Base-by-base conservation (phyloP, 176 grass and related monocot genomes). In the Lolium rigidum region DNA sequence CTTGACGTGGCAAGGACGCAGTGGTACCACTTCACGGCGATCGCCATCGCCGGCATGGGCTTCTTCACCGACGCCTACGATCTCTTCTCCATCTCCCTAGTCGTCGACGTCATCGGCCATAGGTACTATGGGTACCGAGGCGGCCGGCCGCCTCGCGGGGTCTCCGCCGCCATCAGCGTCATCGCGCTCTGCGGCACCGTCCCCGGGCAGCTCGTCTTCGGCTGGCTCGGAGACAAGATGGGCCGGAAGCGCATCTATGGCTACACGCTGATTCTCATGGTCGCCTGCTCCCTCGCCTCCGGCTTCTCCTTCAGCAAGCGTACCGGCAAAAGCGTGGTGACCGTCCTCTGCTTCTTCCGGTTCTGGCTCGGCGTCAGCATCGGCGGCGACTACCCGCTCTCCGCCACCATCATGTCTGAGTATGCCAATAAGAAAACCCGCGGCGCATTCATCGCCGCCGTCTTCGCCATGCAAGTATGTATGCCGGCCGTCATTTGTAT, bases 331-430 rank as follows among this genome's bases (percentile, higher is more conserved):
- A 84, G 83, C 10, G 85, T 98, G 75, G 84, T 98, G 18, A 56
- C 65, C 9, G 90, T 91, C 4, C 92, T 98, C 24, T 98, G 95
- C 87, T 98, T 98, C 92, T 97, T 97, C 83, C 87, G 95, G 0
- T 98, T 98, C 89, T 98, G 93, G 95, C 92, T 98, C 1, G 95
- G 95, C 9, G 82, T 98, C 38, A 89, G 93, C 63, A 90, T 98
- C 56, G 91, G 95, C 44, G 95, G 95, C 13, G 93, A 98, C 76
- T 95, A 98, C 85, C 95, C 95, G n/a, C 85, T 98, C 0, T 97
- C 92, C 0, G 95, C 92, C 7, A 94, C 92, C 1, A 94, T 94
- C 74, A 94, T 94, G 92, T 91, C 86, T 0, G 94, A 93, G 89
- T 91, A 91, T 73, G 86, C 94, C 25, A 87, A 85, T 35, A 97